Base-by-base conservation (phyloP, 1,284 basidiomycete species). In the Apiotrichum porosum region DNA sequence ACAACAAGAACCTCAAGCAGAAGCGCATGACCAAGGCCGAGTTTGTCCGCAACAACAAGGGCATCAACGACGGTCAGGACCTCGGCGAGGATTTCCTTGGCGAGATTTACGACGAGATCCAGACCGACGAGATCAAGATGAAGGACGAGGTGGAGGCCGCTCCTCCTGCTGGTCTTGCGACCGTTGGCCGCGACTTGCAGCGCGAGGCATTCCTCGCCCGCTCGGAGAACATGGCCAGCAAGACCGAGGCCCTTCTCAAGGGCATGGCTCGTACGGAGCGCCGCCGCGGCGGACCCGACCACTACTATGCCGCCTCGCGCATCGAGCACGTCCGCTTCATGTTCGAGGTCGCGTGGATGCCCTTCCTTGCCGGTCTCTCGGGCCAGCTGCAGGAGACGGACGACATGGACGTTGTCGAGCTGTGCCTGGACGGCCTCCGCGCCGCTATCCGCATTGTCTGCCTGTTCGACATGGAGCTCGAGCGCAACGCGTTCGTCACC, bases 311-410 rank as follows among this genome's bases (percentile, higher is more conserved):
- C 58, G 93, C 93, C 0, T 94, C 90, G 0, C 88, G 95, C 63
- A 88, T 91, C 56, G 83, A 95, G 54, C 93, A 97, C 68, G 92
- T 95, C 50, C 81, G 83, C 28, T 92, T 92, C 33, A 97, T 97
- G 93, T 95, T 97, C 62, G 92, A 97, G 72, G 90, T 95, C 17
- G 91, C 90, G 13, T 97, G 93, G 93, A 95, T 97, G 76, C 83
- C 93, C 2, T 90, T 95, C 49, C 79, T 97, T 15, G 93, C 93
- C 8, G 92, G 91, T 6, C 77, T 97, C 30, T 95, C 92, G 6
- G 88, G 83, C 0, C 91, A 91, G 9, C 77, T 97, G 43, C 93
- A 97, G 69, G 86, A 89, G 53, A 91, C 88, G 0, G 88, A 94
- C 68, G 90, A 94, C 70, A 76, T 92, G 50, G 91, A 94, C 61